These are phyloP conservation scores for Dryas octopetala DNA, from an alignment of 306 rosid genomes.

Conservation along the genomic window DNA sequence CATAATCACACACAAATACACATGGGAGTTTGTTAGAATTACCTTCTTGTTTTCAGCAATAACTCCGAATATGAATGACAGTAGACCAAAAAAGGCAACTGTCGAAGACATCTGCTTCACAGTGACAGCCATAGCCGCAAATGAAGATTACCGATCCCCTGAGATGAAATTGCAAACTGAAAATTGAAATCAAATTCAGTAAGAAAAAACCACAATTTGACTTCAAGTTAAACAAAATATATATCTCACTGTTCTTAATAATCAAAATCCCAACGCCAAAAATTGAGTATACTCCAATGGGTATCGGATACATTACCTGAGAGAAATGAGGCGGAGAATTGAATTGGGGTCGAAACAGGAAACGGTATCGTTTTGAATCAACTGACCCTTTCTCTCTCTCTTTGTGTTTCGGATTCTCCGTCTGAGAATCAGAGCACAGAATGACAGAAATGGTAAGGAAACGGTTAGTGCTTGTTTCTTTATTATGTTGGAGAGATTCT, in stretches of 20 bases:
- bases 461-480: neutral
- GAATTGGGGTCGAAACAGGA: neutral
- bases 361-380: neutral
- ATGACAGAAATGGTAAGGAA: neutral
- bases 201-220: neutral
- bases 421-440: constrained; percentile 10
- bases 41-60: constrained; percentile 57
- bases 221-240: too few species aligned
- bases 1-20: neutral
- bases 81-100: constrained; percentile 31
- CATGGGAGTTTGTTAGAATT: neutral
- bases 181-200: neutral
- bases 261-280: too few species aligned
- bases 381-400: neutral
- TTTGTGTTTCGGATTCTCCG: constrained; percentile 1
- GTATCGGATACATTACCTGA: neutral
- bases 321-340: neutral
- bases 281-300: too few species aligned
- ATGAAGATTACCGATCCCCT: neutral
- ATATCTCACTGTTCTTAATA: too few species aligned
- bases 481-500: neutral
- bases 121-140: constrained; percentile 36
- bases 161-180: neutral
- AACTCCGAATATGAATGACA: constrained; percentile 44
- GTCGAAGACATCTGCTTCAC: constrained; percentile 32